A percentile compares a stretch with the other conserved stretches of the same genome.
phyloP scores from a whole-genome alignment of 495 filamentous ascomycete genomes.

The Thozetella sp. region DNA sequence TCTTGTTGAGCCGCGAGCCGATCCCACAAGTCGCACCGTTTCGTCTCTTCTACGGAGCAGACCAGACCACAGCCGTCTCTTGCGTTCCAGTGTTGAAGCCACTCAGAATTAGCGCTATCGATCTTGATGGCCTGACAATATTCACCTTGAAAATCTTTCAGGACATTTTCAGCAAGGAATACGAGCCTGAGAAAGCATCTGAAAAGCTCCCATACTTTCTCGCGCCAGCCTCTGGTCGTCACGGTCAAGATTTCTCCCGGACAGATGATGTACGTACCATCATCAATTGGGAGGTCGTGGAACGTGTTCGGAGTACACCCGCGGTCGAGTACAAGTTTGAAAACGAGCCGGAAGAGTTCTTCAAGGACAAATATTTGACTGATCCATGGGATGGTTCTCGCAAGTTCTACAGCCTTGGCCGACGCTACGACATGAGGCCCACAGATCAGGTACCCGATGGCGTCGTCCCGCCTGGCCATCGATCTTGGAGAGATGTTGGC shows the following conservation, averaged over 20 bases:
- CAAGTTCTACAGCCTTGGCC: conserved; percentile 52
- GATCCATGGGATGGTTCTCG: conserved; percentile 77
- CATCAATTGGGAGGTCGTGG: conserved; percentile 70
- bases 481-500: conserved; percentile 19
- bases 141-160: conserved; percentile 79
- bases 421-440: conserved; percentile 45
- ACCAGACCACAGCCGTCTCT: conserved; percentile 58
- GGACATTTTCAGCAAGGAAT: conserved; percentile 91
- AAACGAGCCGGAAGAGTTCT: conserved; percentile 53
- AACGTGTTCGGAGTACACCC: conserved; percentile 49
- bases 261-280: conserved; percentile 27
- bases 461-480: conserved; percentile 22
- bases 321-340: conserved; percentile 51
- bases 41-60: conserved; percentile 66
- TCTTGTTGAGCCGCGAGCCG: conserved; percentile 69
- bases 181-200: conserved; percentile 57
- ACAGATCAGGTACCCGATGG: conserved; percentile 37
- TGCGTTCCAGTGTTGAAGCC: conserved; percentile 31
- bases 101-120: conserved; percentile 39
- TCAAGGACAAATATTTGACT: conserved; percentile 67
- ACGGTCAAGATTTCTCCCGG: conserved; percentile 23
- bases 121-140: conserved; percentile 53
- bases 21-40: conserved; percentile 71
- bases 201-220: conserved; percentile 80
- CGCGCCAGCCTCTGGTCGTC: conserved; percentile 55